A percentile compares a stretch with the other conserved stretches of the same genome.
phyloP scores from a whole-genome alignment of 2,329 filamentous ascomycete genomes.

The Fusarium equiseti region DNA sequence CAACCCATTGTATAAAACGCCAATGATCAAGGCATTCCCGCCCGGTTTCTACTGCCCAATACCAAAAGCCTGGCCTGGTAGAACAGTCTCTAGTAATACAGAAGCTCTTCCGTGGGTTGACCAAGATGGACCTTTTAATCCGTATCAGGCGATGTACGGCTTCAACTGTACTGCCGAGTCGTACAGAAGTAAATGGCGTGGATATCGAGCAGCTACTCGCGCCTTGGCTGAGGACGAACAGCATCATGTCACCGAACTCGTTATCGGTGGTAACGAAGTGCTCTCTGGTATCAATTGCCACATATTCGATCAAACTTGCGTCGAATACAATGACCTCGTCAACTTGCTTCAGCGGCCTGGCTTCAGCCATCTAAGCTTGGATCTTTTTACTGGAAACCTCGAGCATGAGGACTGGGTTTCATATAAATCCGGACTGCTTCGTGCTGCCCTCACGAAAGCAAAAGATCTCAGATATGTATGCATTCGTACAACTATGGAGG shows the following conservation, averaged over 20 bases:
- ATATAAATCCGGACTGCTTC: background rate
- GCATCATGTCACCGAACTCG: background rate
- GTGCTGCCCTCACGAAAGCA: background rate
- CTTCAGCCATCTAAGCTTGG: background rate
- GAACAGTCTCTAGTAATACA: rapidly evolving
- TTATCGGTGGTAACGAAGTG: background rate
- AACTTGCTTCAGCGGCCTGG: background rate
- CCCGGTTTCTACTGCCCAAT: background rate
- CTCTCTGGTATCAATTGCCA: background rate
- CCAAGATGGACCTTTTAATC: background rate
- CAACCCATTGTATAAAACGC: background rate
- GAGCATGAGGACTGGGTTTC: background rate
- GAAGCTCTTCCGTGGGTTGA: conserved; percentile 2
- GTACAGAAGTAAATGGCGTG: conserved; percentile 9
- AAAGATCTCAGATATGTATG: background rate
- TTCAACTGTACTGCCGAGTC: background rate
- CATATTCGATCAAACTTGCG: conserved; percentile 1
- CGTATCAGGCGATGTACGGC: background rate
- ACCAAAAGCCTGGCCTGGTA: background rate
- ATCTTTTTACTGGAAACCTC: background rate
- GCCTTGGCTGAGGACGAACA: background rate
- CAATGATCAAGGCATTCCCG: conserved; percentile 8
- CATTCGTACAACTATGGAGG: background rate
- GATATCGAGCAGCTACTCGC: background rate
- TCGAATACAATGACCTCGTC: background rate